These are phyloP conservation scores for Lupinus albus DNA, from an alignment of 306 rosid species.

Conservation along the genomic window DNA sequence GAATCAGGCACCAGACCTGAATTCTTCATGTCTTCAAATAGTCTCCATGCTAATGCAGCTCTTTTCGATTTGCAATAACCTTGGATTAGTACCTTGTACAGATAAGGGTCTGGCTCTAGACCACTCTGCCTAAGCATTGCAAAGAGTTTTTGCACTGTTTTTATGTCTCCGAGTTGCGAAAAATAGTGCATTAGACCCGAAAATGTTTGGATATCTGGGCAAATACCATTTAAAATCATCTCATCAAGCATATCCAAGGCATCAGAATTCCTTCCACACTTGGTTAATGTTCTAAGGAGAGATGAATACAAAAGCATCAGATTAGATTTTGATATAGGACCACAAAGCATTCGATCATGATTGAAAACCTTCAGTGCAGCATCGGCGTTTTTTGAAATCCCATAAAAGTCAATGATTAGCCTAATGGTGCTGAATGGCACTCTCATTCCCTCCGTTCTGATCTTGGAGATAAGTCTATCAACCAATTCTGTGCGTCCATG, in stretches of 20 bases:
- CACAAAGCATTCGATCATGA: slow-evolving; percentile 57
- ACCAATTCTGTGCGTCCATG: slow-evolving; percentile 65
- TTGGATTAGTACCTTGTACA: slow-evolving; percentile 67
- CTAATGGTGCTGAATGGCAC: slow-evolving; percentile 73
- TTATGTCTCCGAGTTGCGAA: slow-evolving; percentile 62
- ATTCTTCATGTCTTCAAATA: slow-evolving; percentile 72
- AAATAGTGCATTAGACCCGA: slow-evolving; percentile 75
- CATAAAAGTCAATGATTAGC: slow-evolving; percentile 73
- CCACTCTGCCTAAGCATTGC: slow-evolving; percentile 70
- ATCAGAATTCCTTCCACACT: slow-evolving; percentile 63
- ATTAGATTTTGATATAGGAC: slow-evolving; percentile 61
- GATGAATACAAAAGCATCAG: slow-evolving; percentile 75
- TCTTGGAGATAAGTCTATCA: slow-evolving; percentile 62
- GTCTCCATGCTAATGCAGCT: slow-evolving; percentile 74
- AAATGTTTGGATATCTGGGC: slow-evolving; percentile 77
- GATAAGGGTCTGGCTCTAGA: slow-evolving; percentile 65
- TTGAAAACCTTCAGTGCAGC: slow-evolving; percentile 80
- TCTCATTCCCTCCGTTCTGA: slow-evolving; percentile 72
- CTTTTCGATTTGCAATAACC: slow-evolving; percentile 80
- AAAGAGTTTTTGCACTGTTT: slow-evolving; percentile 74
- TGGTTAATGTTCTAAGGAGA: slow-evolving; percentile 69
- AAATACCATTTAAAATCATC: slow-evolving; percentile 67
- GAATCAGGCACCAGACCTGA: slow-evolving; percentile 61
- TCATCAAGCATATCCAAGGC: slow-evolving; percentile 69
- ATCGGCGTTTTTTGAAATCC: slow-evolving; percentile 74